Evolutionary conservation across 768 basidiomycete species (phyloP).

Genomic region (Trametopsis cervina): DNA sequence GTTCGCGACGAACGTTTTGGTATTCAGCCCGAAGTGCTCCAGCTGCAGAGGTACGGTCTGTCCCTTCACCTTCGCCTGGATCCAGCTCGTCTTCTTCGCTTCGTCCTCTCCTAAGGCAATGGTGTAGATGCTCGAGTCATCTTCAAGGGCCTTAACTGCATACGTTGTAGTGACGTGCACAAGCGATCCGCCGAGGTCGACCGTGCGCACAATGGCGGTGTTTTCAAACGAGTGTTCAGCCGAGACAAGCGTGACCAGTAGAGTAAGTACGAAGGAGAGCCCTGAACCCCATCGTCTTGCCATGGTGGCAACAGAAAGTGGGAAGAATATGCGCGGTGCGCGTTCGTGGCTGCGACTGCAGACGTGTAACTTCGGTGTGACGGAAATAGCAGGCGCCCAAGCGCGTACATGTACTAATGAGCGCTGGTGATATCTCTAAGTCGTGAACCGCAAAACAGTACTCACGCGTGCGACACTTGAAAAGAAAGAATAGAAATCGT

Average conservation of each 20-base stretch:
- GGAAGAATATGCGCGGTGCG: conserved; percentile 10
- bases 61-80: conserved; percentile 79
- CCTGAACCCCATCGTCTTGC: conserved; percentile 33
- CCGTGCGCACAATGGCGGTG: conserved; percentile 79
- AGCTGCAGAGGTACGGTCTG: conserved; percentile 45
- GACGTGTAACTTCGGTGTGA: conserved; percentile 13
- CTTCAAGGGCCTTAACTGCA: conserved; percentile 66
- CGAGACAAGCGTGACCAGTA: conserved; percentile 25
- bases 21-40: conserved; percentile 40
- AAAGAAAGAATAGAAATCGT: conserved; percentile 4
- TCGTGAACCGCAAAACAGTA: background rate
- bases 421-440: too few species aligned
- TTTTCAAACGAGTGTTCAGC: conserved; percentile 69
- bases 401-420: background rate
- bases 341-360: conserved; percentile 12
- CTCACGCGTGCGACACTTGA: background rate
- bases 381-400: conserved; percentile 10
- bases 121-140: conserved; percentile 56
- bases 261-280: conserved; percentile 17
- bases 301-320: conserved; percentile 30
- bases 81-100: conserved; percentile 61
- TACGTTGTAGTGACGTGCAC: conserved; percentile 88
- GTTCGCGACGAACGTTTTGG: conserved; percentile 40
- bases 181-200: conserved; percentile 85
- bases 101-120: conserved; percentile 61